Conservation (phyloP, 192 early-diverging fungal genomes). For the Thamnidium elegans region DNA sequence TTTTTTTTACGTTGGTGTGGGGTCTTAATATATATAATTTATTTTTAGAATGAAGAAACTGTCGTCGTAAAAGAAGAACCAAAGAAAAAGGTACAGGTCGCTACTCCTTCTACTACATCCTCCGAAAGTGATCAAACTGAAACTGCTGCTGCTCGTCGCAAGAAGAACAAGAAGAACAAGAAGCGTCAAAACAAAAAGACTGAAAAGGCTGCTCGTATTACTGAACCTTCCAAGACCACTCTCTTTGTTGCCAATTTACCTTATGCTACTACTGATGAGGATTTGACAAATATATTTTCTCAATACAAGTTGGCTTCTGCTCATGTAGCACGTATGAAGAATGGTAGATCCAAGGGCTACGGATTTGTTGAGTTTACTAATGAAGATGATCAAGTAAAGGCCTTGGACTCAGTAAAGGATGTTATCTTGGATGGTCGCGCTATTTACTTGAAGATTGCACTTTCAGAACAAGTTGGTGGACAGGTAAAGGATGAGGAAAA, state of each 20-base stretch:
- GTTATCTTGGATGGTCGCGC: conserved; percentile 64
- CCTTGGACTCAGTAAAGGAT: conserved; percentile 60
- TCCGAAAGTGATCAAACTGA: not conserved
- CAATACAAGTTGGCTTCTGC: conserved; percentile 73
- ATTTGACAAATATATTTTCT: conserved; percentile 72
- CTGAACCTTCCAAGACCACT: conserved; percentile 64
- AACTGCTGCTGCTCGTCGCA: not conserved
- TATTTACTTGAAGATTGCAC: conserved; percentile 61
- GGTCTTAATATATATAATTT: not conserved
- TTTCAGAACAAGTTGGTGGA: conserved; percentile 42
- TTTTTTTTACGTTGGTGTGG: too few species aligned
- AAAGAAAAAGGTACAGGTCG: not conserved
- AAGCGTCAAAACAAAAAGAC: not conserved
- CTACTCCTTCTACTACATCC: not conserved
- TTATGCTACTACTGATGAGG: conserved; percentile 66
- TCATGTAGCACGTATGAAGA: conserved; percentile 65
- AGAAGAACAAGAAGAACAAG: conserved; percentile 28
- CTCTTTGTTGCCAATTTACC: conserved; percentile 82
- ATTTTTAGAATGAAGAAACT: not conserved
- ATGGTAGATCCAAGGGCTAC: conserved; percentile 85
- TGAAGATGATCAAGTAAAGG: conserved; percentile 76
- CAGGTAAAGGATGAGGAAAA: conserved; percentile 22
- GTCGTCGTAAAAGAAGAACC: not conserved
- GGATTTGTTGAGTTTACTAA: conserved; percentile 87
- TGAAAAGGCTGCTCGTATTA: not conserved